Evolutionary conservation across 352 stramenopile species (phyloP).

Genomic region (Pythium pyrilobum): DNA sequence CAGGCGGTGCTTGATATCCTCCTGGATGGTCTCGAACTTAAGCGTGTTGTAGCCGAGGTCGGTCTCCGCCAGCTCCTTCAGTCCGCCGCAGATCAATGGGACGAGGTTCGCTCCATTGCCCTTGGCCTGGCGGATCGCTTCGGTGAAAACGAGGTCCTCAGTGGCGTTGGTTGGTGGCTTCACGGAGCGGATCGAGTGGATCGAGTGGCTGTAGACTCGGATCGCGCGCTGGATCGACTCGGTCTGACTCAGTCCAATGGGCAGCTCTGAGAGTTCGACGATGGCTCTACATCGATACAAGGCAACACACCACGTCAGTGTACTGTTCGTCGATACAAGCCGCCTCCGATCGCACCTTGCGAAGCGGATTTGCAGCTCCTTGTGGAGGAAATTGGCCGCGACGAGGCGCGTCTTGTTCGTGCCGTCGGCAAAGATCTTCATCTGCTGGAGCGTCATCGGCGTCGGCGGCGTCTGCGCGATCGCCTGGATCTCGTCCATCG

Average conservation of each 20-base stretch:
- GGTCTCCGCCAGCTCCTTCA: conserved; percentile 61
- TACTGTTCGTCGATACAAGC: too few species aligned
- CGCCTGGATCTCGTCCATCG: conserved; percentile 60
- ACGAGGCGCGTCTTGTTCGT: conserved; percentile 56
- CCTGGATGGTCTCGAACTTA: conserved; percentile 54
- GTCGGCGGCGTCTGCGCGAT: conserved; percentile 50
- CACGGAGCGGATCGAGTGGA: conserved; percentile 39
- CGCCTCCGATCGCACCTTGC: conserved; percentile 38
- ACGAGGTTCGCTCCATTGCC: conserved; percentile 61
- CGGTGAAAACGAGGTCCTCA: conserved; percentile 63
- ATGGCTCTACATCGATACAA: conserved; percentile 35
- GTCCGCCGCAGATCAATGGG: conserved; percentile 69
- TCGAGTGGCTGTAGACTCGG: conserved; percentile 51
- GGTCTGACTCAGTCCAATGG: conserved; percentile 58
- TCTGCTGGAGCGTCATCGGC: conserved; percentile 74
- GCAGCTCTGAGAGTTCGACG: conserved; percentile 69
- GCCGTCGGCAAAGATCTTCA: conserved; percentile 69
- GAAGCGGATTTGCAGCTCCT: conserved; percentile 75
- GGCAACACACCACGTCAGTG: neutral
- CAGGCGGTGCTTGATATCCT: conserved; percentile 78
- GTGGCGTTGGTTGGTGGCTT: conserved; percentile 32
- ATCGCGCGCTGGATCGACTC: conserved; percentile 56
- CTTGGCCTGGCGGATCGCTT: conserved; percentile 49
- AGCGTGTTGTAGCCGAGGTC: conserved; percentile 59
- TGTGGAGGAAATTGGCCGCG: conserved; percentile 66